Evolutionary conservation across 2,329 filamentous ascomycete genomes (phyloP), one percentile per base, ranked within the genome.

Genomic region (Byssoonygena ceratinophila): DNA sequence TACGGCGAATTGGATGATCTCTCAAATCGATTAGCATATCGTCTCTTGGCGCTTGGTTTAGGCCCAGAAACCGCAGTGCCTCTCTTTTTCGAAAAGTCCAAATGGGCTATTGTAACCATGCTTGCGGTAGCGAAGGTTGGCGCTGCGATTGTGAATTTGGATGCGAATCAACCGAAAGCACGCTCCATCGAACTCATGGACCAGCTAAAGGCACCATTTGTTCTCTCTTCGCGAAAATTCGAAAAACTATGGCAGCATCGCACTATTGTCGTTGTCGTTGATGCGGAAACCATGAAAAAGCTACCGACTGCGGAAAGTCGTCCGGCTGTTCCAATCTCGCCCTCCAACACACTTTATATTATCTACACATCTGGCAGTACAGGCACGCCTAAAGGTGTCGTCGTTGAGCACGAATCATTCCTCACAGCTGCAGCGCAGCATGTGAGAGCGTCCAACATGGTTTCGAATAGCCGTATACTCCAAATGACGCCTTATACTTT

Each of bases 1-100:
- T 95, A 88, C 60, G 56, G 59, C 1, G 70, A 82, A 27, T 71
- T 95, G 3, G 85, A 90, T 60, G 59, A 60, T 1, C 68, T 68
- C 39, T 80, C 84, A 0, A 89, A 90, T 59, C 70, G 70, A 34
- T 66, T 90, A 50, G 85, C 83, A 1, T 69, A 75, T 54, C 64
- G 74, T 54, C 65, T 94, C 0, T 59, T 71, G 8, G 59, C 69
- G 2, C 63, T 68, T 1, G 12, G 7, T 14, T 4, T 11, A 9
- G 7, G 12, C 7, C 7, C 7, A 4, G 12, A 34, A 34, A 34
- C 32, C 32, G 7, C 32, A 7, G 34, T 50, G 4, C 32, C 47
- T 27, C 12, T 50, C 4, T 39, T 12, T 23, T 50, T 50, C 25
- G 47, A 50, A 6, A 50, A 50, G n/a, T 39, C 18, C n/a, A 36